Evolutionary conservation across 345 rosid genomes (phyloP).

Genomic region (Moringa oleifera): DNA sequence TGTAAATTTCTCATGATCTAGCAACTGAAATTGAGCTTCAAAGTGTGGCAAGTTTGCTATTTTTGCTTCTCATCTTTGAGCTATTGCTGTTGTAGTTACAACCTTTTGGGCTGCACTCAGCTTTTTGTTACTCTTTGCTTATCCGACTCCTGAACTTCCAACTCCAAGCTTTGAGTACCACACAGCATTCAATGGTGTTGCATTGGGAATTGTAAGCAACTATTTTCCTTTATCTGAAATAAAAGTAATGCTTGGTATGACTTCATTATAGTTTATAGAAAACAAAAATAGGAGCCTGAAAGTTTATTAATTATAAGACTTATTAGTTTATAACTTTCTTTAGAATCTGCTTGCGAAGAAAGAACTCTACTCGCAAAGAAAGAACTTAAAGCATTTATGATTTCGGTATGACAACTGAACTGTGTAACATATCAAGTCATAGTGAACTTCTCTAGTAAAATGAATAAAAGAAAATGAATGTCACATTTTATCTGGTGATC

Average conservation of each 20-base stretch:
- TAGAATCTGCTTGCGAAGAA: no score
- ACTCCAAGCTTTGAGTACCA: conserved; percentile 97
- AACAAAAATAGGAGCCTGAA: background rate
- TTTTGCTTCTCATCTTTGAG: background rate
- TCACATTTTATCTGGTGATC: no score
- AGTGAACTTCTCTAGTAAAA: no score
- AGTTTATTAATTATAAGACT: background rate
- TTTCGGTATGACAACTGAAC: no score
- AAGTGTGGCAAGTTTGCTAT: background rate
- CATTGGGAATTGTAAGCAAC: conserved; percentile 86
- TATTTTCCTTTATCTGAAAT: background rate
- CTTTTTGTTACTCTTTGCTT: conserved; percentile 89
- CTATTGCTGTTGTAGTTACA: conserved; percentile 52
- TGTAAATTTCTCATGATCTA: background rate
- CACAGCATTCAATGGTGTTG: conserved; percentile 87
- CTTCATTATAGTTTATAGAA: background rate
- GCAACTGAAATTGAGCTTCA: background rate
- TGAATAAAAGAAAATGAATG: no score
- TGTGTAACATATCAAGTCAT: no score
- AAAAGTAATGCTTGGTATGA: background rate
- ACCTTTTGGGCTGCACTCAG: conserved; percentile 85
- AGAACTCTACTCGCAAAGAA: no score
- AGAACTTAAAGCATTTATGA: no score
- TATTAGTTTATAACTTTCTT: background rate
- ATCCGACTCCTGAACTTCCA: conserved; percentile 88